These are phyloP conservation scores for Punica granatum DNA, from an alignment of 345 rosid species.

Conservation along the genomic window DNA sequence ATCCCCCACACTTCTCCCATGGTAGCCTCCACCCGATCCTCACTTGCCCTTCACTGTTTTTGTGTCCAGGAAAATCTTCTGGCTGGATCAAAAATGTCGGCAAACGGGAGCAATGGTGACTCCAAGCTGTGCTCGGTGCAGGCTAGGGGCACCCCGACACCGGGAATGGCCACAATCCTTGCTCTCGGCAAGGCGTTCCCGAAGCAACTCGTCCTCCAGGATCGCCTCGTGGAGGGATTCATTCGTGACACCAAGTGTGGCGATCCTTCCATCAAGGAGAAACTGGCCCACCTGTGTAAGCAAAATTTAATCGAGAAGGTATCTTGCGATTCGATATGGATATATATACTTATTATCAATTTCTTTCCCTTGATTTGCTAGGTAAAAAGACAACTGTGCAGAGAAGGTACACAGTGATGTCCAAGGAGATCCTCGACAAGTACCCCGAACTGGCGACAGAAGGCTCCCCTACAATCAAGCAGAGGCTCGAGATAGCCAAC, in stretches of 20 bases:
- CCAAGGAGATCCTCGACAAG: slow-evolving; percentile 63
- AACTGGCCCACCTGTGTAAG: slow-evolving; percentile 83
- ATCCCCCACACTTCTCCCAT: not conserved
- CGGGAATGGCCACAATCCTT: slow-evolving; percentile 81
- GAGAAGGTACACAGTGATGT: slow-evolving; percentile 87
- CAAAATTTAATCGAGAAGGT: not conserved
- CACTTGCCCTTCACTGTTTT: not conserved
- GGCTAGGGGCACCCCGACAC: slow-evolving; percentile 40
- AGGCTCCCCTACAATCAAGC: slow-evolving; percentile 72
- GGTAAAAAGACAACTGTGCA: slow-evolving; percentile 94
- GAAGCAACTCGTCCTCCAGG: slow-evolving; percentile 68
- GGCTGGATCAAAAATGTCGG: slow-evolving; percentile 33
- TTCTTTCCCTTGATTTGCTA: slow-evolving; percentile 16
- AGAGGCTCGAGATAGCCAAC: slow-evolving; percentile 83
- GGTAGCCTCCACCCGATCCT: not conserved
- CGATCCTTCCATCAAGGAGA: slow-evolving; percentile 67
- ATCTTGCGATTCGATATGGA: not conserved
- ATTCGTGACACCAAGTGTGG: slow-evolving; percentile 75
- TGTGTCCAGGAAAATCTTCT: not conserved
- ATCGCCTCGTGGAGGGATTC: slow-evolving; percentile 81
- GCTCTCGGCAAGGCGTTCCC: slow-evolving; percentile 95
- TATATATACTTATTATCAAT: no score
- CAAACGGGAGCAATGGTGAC: slow-evolving; percentile 17
- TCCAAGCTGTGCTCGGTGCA: slow-evolving; percentile 14
- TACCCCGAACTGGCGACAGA: slow-evolving; percentile 83